These are phyloP conservation scores for Plasmodium inui DNA, from an alignment of 169 alveolate genomes.

Conservation along the genomic window DNA sequence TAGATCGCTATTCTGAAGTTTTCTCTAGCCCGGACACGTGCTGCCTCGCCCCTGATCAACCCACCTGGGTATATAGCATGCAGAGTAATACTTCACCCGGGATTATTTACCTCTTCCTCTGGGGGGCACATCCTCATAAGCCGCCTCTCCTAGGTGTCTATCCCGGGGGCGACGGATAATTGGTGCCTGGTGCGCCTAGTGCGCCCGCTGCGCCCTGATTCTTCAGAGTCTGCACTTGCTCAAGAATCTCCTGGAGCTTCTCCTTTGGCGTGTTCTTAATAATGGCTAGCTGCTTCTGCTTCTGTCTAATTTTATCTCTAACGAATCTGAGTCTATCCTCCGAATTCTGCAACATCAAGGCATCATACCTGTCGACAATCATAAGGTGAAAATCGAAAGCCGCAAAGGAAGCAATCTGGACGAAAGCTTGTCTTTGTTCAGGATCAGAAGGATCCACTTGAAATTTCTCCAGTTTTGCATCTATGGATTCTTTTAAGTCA, in stretches of 20 bases:
- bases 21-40: neutral
- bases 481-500: constrained; percentile 82
- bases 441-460: constrained; percentile 78
- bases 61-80: neutral
- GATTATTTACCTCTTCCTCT: neutral
- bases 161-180: constrained; percentile 13
- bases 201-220: constrained; percentile 29
- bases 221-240: constrained; percentile 79
- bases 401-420: constrained; percentile 85
- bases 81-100: neutral
- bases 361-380: constrained; percentile 86
- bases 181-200: constrained; percentile 17
- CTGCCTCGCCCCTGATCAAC: neutral
- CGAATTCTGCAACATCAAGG: constrained; percentile 82
- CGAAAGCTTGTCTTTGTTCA: constrained; percentile 83
- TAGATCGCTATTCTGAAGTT: neutral
- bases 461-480: constrained; percentile 81
- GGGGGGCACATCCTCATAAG: neutral
- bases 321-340: constrained; percentile 83
- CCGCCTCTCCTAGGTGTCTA: neutral
- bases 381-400: constrained; percentile 86
- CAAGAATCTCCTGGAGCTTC: constrained; percentile 80
- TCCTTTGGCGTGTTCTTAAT: constrained; percentile 86
- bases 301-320: constrained; percentile 81
- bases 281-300: constrained; percentile 83